Evolutionary conservation across 1,284 basidiomycete species (phyloP), one percentile per base, ranked within the genome.

Genomic region (Sphagnurus paluster): DNA sequence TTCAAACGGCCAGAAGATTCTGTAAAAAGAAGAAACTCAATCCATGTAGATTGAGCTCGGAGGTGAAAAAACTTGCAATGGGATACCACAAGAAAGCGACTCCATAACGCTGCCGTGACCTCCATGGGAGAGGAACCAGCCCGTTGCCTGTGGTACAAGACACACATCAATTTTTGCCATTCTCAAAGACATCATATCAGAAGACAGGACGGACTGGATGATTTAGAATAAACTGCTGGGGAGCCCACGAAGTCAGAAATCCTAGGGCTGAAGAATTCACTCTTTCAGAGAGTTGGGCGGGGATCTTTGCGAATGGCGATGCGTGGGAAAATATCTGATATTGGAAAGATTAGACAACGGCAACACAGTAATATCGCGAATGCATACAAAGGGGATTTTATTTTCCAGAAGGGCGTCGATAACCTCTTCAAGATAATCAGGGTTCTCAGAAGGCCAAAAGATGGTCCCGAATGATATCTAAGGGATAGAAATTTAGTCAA

Each of bases 1-100:
- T 9, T 49, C 44, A 36, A 61, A 56, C 1, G 57, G 59, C 59
- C 59, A 61, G 34, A 52, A 56, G 8, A 62, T 60, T 44, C 58
- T 61, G n/a, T n/a, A n/a, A n/a, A n/a, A n/a, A n/a, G n/a, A n/a
- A n/a, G n/a, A n/a, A n/a, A n/a, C n/a, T n/a, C n/a, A n/a, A n/a
- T n/a, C n/a, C n/a, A n/a, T n/a, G n/a, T 24, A 20, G 26, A 20
- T 34, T 13, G 26, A 13, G 20, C 5, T 10, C 21, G 14, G 21
- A 17, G 7, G 20, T 10, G 5, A 33, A 26, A 8, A 26, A n/a
- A 16, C n/a, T 29, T 44, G 46, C 51, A 53, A 24, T n/a, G 51
- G 47, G 10, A 47, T 39, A 26, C 51, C 51, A 26, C 47, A 40
- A 11, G 23, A 19, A 19, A 55, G 52, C n/a, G 54, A 46, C 44